phyloP scores from a whole-genome alignment of 768 basidiomycete genomes.

The Tylopilus vinaceipallidus region DNA sequence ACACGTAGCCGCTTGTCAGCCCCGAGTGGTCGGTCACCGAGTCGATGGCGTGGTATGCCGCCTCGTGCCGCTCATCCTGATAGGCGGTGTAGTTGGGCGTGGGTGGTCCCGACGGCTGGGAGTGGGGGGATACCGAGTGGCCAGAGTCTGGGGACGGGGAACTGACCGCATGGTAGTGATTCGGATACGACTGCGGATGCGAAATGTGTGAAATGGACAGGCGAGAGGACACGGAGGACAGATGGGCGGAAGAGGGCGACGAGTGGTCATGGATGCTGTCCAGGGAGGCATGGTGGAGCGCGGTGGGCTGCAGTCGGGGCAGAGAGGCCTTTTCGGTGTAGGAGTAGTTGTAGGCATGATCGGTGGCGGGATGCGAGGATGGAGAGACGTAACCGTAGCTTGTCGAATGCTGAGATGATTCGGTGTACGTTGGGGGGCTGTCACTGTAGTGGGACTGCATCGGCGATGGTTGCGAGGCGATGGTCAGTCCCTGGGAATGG shows the following conservation, averaged over 20 bases:
- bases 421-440: constrained; percentile 30
- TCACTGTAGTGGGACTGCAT: constrained; percentile 30
- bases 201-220: constrained; percentile 62
- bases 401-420: constrained; percentile 32
- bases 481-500: constrained; percentile 35
- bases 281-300: constrained; percentile 28
- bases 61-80: constrained; percentile 41
- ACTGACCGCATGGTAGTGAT: constrained; percentile 34
- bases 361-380: constrained; percentile 26
- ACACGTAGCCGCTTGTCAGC: constrained; percentile 33
- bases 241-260: constrained; percentile 30
- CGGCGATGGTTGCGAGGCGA: constrained; percentile 30
- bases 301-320: constrained; percentile 30
- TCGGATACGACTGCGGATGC: constrained; percentile 47
- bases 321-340: constrained; percentile 31
- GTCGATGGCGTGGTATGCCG: constrained; percentile 39
- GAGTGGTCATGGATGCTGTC: constrained; percentile 30
- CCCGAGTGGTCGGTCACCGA: constrained; percentile 29
- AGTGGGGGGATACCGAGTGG: constrained; percentile 43
- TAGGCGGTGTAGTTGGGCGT: constrained; percentile 43
- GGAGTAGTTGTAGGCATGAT: constrained; percentile 30
- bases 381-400: constrained; percentile 30
- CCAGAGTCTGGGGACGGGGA: constrained; percentile 53
- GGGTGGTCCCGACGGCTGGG: constrained; percentile 31
- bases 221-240: constrained; percentile 45